Evolutionary conservation across 2,329 filamentous ascomycete species (phyloP).

Genomic region (Xylariaceae sp.): DNA sequence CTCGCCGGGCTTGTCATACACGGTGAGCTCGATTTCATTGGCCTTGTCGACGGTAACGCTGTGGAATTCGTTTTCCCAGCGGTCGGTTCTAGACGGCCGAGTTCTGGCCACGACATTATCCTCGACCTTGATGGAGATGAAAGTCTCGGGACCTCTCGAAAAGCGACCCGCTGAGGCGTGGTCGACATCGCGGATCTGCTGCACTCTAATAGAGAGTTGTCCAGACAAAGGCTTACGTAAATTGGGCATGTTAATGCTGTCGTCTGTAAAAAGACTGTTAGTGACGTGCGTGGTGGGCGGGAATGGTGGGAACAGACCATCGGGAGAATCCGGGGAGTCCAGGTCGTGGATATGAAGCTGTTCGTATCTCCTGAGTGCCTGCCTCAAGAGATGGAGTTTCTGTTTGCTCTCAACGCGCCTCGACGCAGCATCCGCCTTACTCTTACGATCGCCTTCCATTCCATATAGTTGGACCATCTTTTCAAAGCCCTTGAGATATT

Average conservation of each 20-base stretch:
- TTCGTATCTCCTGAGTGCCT: constrained; percentile 93
- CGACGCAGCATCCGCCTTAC: constrained; percentile 84
- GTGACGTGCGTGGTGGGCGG: neutral
- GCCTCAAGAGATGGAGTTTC: constrained; percentile 92
- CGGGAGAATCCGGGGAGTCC: constrained; percentile 68
- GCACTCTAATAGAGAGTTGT: constrained; percentile 77
- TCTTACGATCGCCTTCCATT: constrained; percentile 96
- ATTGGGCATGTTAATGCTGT: constrained; percentile 93
- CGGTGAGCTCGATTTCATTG: constrained; percentile 95
- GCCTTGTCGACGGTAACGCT: constrained; percentile 95
- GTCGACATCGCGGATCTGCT: constrained; percentile 89
- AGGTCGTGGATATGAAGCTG: constrained; percentile 87
- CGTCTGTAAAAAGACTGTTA: constrained; percentile 54
- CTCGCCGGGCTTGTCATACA: constrained; percentile 92
- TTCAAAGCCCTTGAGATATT: constrained; percentile 97
- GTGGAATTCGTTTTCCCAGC: constrained; percentile 87
- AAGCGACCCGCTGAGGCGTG: constrained; percentile 83
- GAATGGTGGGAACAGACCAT: constrained; percentile 55
- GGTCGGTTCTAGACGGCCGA: constrained; percentile 75
- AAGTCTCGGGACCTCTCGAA: constrained; percentile 86
- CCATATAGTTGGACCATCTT: constrained; percentile 98
- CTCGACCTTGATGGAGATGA: constrained; percentile 94
- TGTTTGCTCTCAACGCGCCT: constrained; percentile 92
- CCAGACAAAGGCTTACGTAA: constrained; percentile 93
- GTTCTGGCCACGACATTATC: constrained; percentile 88